phyloP scores from a whole-genome alignment of 2,329 filamentous ascomycete species.

The Colletotrichum sp. region DNA sequence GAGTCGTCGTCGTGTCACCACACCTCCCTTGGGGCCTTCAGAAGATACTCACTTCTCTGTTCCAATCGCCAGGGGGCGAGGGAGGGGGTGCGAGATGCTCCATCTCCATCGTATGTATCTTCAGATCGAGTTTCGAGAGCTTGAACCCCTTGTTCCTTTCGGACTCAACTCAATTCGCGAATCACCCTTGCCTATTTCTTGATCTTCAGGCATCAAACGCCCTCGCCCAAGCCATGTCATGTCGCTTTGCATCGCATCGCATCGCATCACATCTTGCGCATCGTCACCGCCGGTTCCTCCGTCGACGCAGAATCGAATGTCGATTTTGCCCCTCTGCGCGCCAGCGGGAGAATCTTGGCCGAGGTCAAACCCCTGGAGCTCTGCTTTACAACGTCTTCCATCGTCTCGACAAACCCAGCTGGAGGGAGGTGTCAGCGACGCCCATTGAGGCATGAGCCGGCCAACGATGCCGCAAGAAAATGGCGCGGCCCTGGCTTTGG shows the following conservation, averaged over 20 bases:
- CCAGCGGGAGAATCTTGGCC: neutral
- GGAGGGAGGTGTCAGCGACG: neutral
- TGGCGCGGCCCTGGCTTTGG: neutral
- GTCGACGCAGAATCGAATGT: neutral
- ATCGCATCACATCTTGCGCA: neutral
- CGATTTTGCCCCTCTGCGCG: neutral
- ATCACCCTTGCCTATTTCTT: neutral
- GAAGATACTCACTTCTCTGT: neutral
- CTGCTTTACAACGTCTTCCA: neutral
- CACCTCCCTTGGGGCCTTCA: neutral
- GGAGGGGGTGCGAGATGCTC: neutral
- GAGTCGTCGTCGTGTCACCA: neutral
- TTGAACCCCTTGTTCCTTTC: neutral
- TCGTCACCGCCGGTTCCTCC: conserved; percentile 3
- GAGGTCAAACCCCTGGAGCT: neutral
- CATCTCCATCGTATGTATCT: neutral
- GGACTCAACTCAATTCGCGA: neutral
- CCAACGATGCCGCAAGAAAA: neutral
- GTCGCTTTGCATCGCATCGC: neutral
- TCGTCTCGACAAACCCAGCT: neutral
- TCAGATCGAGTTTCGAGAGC: neutral
- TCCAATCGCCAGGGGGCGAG: neutral
- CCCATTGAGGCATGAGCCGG: neutral
- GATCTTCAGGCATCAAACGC: neutral
- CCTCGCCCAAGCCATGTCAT: neutral